Evolutionary conservation across 2,329 filamentous ascomycete species (phyloP).

Genomic region (Colletotrichum simmondsii): DNA sequence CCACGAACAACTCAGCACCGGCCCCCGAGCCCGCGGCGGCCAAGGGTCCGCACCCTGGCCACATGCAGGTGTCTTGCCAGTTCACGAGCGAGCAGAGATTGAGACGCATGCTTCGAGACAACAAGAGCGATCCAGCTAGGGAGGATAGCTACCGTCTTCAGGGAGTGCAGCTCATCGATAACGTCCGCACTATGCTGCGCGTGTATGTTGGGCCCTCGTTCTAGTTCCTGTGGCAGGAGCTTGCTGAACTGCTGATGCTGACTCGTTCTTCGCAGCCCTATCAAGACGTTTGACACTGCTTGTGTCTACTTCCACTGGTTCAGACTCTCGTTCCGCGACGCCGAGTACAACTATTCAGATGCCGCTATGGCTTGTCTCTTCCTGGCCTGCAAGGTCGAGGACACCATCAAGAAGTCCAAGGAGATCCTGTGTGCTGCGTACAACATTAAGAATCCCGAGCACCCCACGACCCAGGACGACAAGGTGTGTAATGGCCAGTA

Average conservation of each 20-base stretch:
- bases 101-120: slow-evolving; percentile 75
- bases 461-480: slow-evolving; percentile 82
- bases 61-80: slow-evolving; percentile 65
- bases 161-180: slow-evolving; percentile 90
- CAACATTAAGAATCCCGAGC: slow-evolving; percentile 80
- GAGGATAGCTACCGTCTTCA: slow-evolving; percentile 86
- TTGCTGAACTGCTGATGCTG: not conserved
- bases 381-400: slow-evolving; percentile 96
- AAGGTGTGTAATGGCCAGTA: slow-evolving; percentile 63
- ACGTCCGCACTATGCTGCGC: slow-evolving; percentile 80
- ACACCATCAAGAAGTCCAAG: slow-evolving; percentile 95
- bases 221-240: not conserved
- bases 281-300: slow-evolving; percentile 92
- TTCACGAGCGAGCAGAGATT: slow-evolving; percentile 88
- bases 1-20: slow-evolving; percentile 9
- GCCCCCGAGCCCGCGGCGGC: slow-evolving; percentile 18
- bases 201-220: slow-evolving; percentile 66
- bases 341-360: slow-evolving; percentile 87
- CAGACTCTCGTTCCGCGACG: slow-evolving; percentile 84
- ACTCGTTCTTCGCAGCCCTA: slow-evolving; percentile 66
- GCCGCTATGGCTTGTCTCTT: slow-evolving; percentile 90
- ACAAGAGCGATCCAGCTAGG: slow-evolving; percentile 78
- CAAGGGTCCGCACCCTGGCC: slow-evolving; percentile 58
- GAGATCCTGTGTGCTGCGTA: slow-evolving; percentile 93
- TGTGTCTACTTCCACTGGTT: slow-evolving; percentile 96